Evolutionary conservation across 73 alveolate genomes (phyloP), one percentile per base, ranked within the genome.

Genomic region (Uronychia setigera): DNA sequence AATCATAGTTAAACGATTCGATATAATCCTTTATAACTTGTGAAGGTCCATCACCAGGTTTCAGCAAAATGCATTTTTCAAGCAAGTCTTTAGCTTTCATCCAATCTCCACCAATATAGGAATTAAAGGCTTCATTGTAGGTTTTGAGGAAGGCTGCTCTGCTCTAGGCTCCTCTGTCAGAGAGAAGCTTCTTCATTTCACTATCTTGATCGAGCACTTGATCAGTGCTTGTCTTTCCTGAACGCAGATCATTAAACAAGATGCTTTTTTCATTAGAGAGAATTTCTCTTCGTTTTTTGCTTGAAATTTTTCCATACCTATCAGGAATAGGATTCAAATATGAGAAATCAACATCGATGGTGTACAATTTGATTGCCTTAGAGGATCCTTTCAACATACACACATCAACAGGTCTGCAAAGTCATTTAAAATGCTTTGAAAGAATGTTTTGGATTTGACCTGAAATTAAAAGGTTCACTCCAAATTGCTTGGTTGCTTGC

Each of bases 361-460:
- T 95, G 90, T 88, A 95, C 25, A 95, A 86, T 58, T 96, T 94
- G 59, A 97, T 81, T 1, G 98, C 97, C 80, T 82, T 89, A 29
- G 87, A 86, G 67, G 95, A 91, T 82, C 97, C 99, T 88, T 97
- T 97, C 82, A 91, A 97, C 28, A 94, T 93, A 1, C 93, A 96
- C 26, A 95, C 89, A 91, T 97, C 99, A 59, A 97, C 90, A 29
- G 86, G 87, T 67, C 91, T 83, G 77, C 92, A 91, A 76, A 33
- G 81, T 81, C 83, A 80, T 88, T 77, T 94, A 80, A 83, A 92
- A 58, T 86, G 88, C 84, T 91, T 89, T 86, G 89, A 33, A 30
- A 91, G 67, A 32, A 80, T 74, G 35, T 75, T 80, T 34, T 80
- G 59, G 31, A 91, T 32, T 9, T 80, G 74, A 9, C 92, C 96